A percentile compares a stretch with the other conserved stretches of the same genome.
Conservation (phyloP, 2,329 filamentous ascomycete species). For the Monosporascus sp. region DNA sequence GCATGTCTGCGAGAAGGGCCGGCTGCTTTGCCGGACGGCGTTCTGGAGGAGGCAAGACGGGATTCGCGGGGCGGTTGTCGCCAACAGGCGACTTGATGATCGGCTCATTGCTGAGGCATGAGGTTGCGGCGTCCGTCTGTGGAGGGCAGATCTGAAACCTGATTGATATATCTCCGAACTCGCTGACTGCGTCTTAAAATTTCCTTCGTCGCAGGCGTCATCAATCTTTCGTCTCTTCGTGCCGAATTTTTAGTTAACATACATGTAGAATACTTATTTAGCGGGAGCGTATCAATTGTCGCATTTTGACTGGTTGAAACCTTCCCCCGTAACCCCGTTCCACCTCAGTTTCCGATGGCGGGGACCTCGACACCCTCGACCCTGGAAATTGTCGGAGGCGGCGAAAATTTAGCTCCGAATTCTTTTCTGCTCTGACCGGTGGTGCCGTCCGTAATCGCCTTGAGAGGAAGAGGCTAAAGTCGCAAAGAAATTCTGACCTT, state of each 20-base stretch:
- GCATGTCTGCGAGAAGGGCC: slow-evolving; percentile 36
- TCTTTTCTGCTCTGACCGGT: background rate
- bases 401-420: slow-evolving; percentile 4
- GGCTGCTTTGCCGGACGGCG: slow-evolving; percentile 16
- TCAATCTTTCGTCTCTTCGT: too few relatives aligned
- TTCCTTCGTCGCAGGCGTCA: too few relatives aligned
- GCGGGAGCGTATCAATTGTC: too few relatives aligned
- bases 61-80: slow-evolving; percentile 32
- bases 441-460: background rate
- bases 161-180: background rate
- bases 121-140: background rate
- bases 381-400: slow-evolving; percentile 4
- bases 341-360: background rate
- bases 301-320: too few relatives aligned
- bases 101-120: slow-evolving; percentile 38
- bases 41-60: slow-evolving; percentile 12
- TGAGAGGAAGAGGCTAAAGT: background rate
- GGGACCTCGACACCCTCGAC: background rate
- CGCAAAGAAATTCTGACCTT: too few relatives aligned
- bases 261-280: too few relatives aligned
- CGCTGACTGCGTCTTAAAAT: background rate
- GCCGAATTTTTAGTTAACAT: too few relatives aligned
- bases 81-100: slow-evolving; percentile 37
- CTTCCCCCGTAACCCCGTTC: background rate
- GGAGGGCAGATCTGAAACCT: too few relatives aligned